Evolutionary conservation across 78 protist genomes (phyloP).

Genomic region (Dictyostelium capitatum): DNA sequence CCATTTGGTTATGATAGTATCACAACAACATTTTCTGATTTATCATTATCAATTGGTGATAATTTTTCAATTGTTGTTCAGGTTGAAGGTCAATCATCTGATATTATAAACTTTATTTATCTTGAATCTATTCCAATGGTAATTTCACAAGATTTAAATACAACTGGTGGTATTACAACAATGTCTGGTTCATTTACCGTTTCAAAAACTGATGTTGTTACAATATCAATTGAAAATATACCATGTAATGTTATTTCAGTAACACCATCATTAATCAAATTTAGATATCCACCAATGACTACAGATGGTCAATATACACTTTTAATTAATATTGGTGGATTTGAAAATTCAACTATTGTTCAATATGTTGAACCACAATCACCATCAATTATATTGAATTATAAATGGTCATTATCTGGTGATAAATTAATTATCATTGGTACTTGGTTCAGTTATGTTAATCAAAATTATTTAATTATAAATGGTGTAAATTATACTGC

Average conservation of each 20-base stretch:
- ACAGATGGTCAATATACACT: background rate
- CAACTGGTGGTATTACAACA: conserved; percentile 7
- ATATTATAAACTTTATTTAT: background rate
- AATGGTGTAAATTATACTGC: background rate
- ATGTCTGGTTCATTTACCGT: background rate
- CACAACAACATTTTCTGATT: background rate
- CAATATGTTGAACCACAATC: background rate
- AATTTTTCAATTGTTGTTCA: background rate
- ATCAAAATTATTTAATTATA: background rate
- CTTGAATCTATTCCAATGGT: background rate
- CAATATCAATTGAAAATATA: background rate
- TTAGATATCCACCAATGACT: background rate
- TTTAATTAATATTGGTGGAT: conserved; percentile 12
- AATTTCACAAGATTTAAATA: background rate
- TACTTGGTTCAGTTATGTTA: background rate
- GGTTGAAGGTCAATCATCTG: background rate
- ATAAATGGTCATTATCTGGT: background rate
- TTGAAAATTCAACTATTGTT: background rate
- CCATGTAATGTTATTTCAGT: background rate
- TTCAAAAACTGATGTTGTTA: background rate
- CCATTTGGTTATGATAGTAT: background rate
- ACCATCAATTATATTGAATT: background rate
- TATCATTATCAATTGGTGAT: background rate
- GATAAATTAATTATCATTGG: background rate
- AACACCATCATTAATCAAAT: background rate